Conservation (phyloP, 768 basidiomycete species). For the Butyriboletus loyo region DNA sequence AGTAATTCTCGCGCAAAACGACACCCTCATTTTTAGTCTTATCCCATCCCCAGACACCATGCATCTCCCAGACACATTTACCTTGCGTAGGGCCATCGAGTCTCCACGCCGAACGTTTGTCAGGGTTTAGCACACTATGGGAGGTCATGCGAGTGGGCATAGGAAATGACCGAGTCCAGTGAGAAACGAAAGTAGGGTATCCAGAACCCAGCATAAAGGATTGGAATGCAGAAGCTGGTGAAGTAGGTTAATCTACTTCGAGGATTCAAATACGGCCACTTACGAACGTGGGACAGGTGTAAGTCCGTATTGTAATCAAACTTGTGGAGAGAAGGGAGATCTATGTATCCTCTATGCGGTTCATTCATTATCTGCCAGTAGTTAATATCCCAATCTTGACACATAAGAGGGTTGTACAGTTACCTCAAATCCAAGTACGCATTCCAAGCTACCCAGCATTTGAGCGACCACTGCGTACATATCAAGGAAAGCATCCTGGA, state of each 20-base stretch:
- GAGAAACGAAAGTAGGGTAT: constrained; percentile 71
- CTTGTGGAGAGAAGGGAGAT: constrained; percentile 71
- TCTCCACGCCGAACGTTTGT: constrained; percentile 64
- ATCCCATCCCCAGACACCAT: constrained; percentile 94
- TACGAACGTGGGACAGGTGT: constrained; percentile 75
- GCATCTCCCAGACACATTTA: constrained; percentile 83
- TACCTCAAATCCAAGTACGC: constrained; percentile 90
- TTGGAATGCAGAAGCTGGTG: constrained; percentile 73
- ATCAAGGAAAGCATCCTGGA: constrained; percentile 78
- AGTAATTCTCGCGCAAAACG: constrained; percentile 82
- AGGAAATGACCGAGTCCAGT: constrained; percentile 86
- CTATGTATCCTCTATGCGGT: constrained; percentile 90
- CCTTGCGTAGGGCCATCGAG: constrained; percentile 69
- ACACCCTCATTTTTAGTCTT: constrained; percentile 60
- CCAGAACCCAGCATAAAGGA: constrained; percentile 94
- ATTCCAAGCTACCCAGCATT: constrained; percentile 68
- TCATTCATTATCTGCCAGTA: constrained; percentile 80
- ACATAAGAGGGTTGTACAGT: constrained; percentile 3
- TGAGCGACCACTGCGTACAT: constrained; percentile 70
- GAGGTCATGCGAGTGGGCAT: constrained; percentile 73
- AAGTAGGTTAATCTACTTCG: neutral
- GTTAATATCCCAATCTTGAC: constrained; percentile 1
- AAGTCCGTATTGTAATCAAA: constrained; percentile 97
- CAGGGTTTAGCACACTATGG: constrained; percentile 55
- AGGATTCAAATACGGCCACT: constrained; percentile 30